Percentiles rank a stretch among this genome's conserved stretches.
phyloP scores from a whole-genome alignment of 2,329 filamentous ascomycete genomes.

The Paecilomyces sp. region DNA sequence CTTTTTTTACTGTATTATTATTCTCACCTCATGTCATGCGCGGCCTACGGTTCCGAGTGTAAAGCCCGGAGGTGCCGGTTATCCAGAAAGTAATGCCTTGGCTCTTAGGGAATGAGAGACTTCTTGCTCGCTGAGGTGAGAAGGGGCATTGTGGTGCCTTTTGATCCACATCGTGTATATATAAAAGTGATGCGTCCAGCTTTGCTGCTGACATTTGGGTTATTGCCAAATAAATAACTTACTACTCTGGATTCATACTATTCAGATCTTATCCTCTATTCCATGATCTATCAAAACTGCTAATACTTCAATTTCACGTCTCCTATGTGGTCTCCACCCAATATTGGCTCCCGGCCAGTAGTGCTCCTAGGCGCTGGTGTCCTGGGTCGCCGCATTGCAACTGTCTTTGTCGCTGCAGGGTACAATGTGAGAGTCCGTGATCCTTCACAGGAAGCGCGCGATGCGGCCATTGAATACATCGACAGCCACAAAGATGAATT shows the following conservation, averaged over 20 bases:
- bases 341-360: conserved; percentile 18
- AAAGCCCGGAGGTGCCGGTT: neutral
- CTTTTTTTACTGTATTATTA: no score
- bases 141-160: neutral
- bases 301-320: neutral
- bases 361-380: conserved; percentile 32
- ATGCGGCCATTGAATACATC: conserved; percentile 22
- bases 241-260: neutral
- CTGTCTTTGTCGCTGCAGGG: conserved; percentile 18
- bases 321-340: neutral
- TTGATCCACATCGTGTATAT: neutral
- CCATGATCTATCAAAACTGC: neutral
- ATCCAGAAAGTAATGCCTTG: neutral
- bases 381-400: conserved; percentile 30
- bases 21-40: no score
- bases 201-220: neutral
- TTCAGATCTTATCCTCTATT: neutral
- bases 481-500: conserved; percentile 20
- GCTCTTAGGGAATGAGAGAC: neutral
- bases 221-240: neutral
- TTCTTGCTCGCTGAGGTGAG: neutral
- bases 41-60: neutral
- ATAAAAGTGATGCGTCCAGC: neutral
- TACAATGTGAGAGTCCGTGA: conserved; percentile 19
- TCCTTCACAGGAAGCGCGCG: conserved; percentile 16